These are phyloP conservation scores for Penicillium oxalicum DNA, from an alignment of 2,329 filamentous ascomycete species.

Conservation along the genomic window DNA sequence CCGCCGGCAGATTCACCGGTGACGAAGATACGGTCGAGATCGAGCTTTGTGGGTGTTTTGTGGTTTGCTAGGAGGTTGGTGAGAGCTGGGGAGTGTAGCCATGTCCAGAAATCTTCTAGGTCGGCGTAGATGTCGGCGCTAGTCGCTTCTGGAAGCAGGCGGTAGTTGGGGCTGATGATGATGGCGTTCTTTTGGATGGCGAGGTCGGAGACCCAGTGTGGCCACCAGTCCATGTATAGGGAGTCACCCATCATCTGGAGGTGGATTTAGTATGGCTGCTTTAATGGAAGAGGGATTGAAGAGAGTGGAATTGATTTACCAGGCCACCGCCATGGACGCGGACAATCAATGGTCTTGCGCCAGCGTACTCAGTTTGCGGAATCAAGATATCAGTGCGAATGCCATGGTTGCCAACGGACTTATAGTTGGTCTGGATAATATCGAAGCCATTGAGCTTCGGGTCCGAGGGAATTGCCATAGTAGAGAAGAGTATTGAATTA, in stretches of 20 bases:
- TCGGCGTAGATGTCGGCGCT: background rate
- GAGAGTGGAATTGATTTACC: conserved; percentile 18
- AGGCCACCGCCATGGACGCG: conserved; percentile 44
- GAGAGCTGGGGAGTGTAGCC: conserved; percentile 6
- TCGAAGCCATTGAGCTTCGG: conserved; percentile 34
- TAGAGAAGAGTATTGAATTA: too few relatives aligned
- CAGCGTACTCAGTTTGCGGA: conserved; percentile 30
- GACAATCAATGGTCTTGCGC: conserved; percentile 37
- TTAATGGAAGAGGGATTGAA: background rate
- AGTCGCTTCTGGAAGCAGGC: conserved; percentile 1
- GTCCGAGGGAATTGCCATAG: conserved; percentile 9
- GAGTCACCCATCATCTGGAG: conserved; percentile 28
- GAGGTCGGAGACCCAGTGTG: background rate
- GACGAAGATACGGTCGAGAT: conserved; percentile 23
- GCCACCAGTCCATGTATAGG: conserved; percentile 15
- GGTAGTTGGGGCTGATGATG: conserved; percentile 2
- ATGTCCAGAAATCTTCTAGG: conserved; percentile 2
- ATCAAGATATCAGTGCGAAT: conserved; percentile 35
- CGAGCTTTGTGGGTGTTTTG: conserved; percentile 13
- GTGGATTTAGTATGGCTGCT: conserved; percentile 3
- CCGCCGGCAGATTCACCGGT: conserved; percentile 31
- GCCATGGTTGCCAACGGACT: conserved; percentile 33
- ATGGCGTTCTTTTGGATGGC: background rate
- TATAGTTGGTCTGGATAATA: conserved; percentile 38
- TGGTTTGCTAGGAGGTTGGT: conserved; percentile 9